Evolutionary conservation across 495 filamentous ascomycete genomes (phyloP).

Genomic region (Aspergillus sclerotioniger): DNA sequence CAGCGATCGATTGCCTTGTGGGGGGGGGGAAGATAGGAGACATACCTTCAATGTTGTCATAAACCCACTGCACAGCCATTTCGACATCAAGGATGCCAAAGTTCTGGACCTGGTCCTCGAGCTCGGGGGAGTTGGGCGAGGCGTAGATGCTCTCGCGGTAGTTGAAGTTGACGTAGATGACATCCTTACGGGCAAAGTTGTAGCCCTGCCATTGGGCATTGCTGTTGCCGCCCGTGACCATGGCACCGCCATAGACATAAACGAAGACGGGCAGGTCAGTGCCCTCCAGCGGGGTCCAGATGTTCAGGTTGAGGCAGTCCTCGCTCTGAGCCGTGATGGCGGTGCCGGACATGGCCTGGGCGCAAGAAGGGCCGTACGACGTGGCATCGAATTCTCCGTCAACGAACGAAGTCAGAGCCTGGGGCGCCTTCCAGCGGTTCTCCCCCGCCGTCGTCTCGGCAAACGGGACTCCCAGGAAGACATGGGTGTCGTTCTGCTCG

Average conservation of each 20-base stretch:
- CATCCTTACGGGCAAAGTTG: slow-evolving; percentile 30
- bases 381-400: slow-evolving; percentile 21
- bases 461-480: slow-evolving; percentile 31
- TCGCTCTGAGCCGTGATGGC: slow-evolving; percentile 24
- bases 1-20: background rate
- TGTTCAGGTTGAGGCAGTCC: slow-evolving; percentile 31
- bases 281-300: slow-evolving; percentile 19
- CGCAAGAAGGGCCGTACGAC: slow-evolving; percentile 24
- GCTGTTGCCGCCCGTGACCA: slow-evolving; percentile 26
- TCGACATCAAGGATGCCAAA: slow-evolving; percentile 30
- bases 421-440: slow-evolving; percentile 29
- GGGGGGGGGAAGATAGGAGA: background rate
- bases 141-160: slow-evolving; percentile 30
- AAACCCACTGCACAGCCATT: slow-evolving; percentile 25
- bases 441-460: slow-evolving; percentile 25
- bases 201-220: slow-evolving; percentile 27
- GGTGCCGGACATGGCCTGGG: slow-evolving; percentile 27
- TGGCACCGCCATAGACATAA: slow-evolving; percentile 30
- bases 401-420: slow-evolving; percentile 12
- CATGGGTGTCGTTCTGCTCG: slow-evolving; percentile 21
- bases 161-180: slow-evolving; percentile 32
- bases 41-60: slow-evolving; percentile 26
- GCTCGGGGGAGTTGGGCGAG: slow-evolving; percentile 25
- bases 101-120: slow-evolving; percentile 27
- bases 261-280: slow-evolving; percentile 25